Evolutionary conservation across 164 flowering plant species (phyloP), one percentile per base, ranked within the genome.

Genomic region (Litsea cubeba): DNA sequence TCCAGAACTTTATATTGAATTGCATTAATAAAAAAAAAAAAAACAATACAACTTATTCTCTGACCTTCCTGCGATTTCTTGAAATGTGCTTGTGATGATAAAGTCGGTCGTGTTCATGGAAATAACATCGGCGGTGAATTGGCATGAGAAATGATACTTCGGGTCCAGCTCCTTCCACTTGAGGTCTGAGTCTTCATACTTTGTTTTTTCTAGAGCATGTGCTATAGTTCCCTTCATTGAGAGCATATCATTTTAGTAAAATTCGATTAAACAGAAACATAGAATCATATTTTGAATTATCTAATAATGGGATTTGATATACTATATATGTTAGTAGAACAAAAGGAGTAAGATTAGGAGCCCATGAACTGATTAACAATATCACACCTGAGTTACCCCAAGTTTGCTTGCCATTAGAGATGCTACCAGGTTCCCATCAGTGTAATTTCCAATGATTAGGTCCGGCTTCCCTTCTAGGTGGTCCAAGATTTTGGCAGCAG

Each of bases 121-220:
- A 18, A 96, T 83, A 5, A 87, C 57, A 63, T 96, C 99, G 51
- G 99, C 99, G 25, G 97, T 92, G 79, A 93, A 93, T 79, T 95
- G 99, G 75, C 97, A 91, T 51, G 99, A 92, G 76, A 96, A 94
- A 72, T 95, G 96, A 76, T 94, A 92, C 84, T 92, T 96, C 3
- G 87, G 69, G 25, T 94, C 98, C 0, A 92, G 76, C 64, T 87
- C 88, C 81, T 86, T 96, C 98, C 97, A 94, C 74, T 86, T 91
- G 23, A 82, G 82, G 77, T 96, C 98, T 5, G 99, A 96, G 79
- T 94, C 95, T 79, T 91, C 95, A 60, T 96, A 96, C 81, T 96
- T 96, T 2, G 98, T 94, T 80, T 94, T 96, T 85, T 96, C 99
- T 40, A 96, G 80, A 72, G 98, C 98, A 84, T 96, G 99, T n/a